Evolutionary conservation across 2,329 filamentous ascomycete genomes (phyloP).

Genomic region (Fusarium sp.): DNA sequence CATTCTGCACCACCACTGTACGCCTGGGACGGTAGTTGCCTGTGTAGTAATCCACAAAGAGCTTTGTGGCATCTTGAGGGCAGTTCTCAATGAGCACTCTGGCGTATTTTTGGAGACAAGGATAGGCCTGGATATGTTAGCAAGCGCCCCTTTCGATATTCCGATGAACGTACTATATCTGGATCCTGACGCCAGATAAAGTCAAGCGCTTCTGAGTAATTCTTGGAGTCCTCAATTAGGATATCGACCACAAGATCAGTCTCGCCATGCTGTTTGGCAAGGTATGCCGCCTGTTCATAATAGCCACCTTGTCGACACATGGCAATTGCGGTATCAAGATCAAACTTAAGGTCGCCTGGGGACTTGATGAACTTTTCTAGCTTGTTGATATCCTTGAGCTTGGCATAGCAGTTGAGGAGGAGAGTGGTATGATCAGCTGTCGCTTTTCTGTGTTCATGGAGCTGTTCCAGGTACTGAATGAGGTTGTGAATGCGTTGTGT

Average conservation of each 20-base stretch:
- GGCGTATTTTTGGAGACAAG: constrained; percentile 94
- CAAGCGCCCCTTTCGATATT: background rate
- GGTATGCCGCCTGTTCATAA: constrained; percentile 94
- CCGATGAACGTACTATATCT: constrained; percentile 69
- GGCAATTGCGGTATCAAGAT: constrained; percentile 94
- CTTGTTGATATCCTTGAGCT: constrained; percentile 96
- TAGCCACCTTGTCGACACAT: constrained; percentile 99
- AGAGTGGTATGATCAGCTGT: constrained; percentile 96
- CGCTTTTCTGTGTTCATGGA: constrained; percentile 93
- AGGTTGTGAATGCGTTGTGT: constrained; percentile 98
- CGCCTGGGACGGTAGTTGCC: constrained; percentile 82
- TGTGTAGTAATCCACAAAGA: constrained; percentile 97
- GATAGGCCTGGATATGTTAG: constrained; percentile 75
- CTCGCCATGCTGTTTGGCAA: constrained; percentile 94
- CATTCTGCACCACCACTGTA: constrained; percentile 58
- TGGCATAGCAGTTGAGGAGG: constrained; percentile 96
- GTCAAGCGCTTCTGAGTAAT: constrained; percentile 86
- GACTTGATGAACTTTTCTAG: constrained; percentile 97
- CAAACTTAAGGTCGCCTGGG: constrained; percentile 93
- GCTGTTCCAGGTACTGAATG: constrained; percentile 95
- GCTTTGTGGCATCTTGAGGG: constrained; percentile 80
- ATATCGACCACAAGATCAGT: constrained; percentile 96
- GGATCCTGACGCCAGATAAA: constrained; percentile 93
- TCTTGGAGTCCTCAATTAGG: constrained; percentile 93
- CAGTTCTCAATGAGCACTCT: constrained; percentile 91